Conservation (phyloP, 192 early-diverging fungal species). For the Paraglomus brasilianum region DNA sequence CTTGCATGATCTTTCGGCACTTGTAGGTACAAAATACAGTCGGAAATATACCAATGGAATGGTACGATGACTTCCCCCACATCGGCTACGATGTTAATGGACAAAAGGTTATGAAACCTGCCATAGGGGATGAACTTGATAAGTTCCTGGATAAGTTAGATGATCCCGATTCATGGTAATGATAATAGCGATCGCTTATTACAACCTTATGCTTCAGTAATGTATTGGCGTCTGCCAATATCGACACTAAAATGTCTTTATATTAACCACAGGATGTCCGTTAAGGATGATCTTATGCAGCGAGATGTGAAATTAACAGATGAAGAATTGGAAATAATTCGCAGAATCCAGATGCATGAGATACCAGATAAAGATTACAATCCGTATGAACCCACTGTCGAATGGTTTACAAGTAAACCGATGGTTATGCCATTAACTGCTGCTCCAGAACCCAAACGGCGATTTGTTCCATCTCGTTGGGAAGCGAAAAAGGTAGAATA, state of each 20-base stretch:
- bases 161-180: constrained; percentile 84
- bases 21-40: constrained; percentile 67
- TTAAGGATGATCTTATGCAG: constrained; percentile 77
- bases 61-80: constrained; percentile 96
- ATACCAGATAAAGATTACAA: constrained; percentile 86
- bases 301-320: constrained; percentile 82
- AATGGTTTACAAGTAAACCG: constrained; percentile 91
- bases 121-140: constrained; percentile 90
- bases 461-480: constrained; percentile 93
- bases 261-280: constrained; percentile 54
- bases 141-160: constrained; percentile 90
- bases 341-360: constrained; percentile 75
- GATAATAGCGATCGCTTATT: neutral
- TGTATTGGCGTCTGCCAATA: neutral
- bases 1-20: neutral
- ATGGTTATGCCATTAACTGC: constrained; percentile 77
- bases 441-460: constrained; percentile 93
- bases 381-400: constrained; percentile 91
- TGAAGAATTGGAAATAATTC: constrained; percentile 92
- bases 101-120: constrained; percentile 87
- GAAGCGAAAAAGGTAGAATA: constrained; percentile 78
- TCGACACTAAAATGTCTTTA: neutral
- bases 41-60: constrained; percentile 95
- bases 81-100: constrained; percentile 96
- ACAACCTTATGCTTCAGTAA: neutral